These are phyloP conservation scores for Populus pruinosa DNA, from an alignment of 345 rosid species.

Conservation along the genomic window DNA sequence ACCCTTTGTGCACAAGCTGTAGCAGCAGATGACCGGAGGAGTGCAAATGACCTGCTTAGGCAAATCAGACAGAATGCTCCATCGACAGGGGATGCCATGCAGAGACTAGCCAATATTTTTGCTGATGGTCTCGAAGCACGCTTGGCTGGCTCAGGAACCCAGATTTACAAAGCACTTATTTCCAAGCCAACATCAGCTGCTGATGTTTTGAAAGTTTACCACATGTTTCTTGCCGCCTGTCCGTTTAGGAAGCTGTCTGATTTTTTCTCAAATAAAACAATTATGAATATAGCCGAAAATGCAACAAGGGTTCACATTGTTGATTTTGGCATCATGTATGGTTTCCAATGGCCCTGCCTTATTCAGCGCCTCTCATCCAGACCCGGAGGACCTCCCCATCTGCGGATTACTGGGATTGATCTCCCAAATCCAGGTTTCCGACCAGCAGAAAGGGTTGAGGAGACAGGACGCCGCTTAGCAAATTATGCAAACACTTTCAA, in stretches of 20 bases:
- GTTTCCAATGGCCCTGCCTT: constrained; percentile 63
- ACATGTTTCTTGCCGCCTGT: constrained; percentile 33
- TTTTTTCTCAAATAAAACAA: constrained; percentile 36
- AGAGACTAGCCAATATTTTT: constrained; percentile 26
- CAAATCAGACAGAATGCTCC: constrained; percentile 38
- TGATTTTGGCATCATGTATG: constrained; percentile 52
- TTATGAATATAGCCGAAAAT: constrained; percentile 31
- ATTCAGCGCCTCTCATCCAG: constrained; percentile 47
- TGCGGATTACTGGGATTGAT: constrained; percentile 54
- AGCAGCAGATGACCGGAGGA: constrained; percentile 29
- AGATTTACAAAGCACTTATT: constrained; percentile 22
- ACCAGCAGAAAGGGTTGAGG: constrained; percentile 50
- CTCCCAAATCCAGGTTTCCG: constrained; percentile 53
- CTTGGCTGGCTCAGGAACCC: constrained; percentile 33
- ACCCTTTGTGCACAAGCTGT: constrained; percentile 44
- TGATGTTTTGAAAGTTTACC: constrained; percentile 39
- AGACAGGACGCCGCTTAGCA: constrained; percentile 44
- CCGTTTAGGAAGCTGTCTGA: constrained; percentile 38
- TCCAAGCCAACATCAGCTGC: constrained; percentile 22
- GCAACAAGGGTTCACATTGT: constrained; percentile 44
- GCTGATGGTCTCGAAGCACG: constrained; percentile 37
- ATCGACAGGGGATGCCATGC: constrained; percentile 32
- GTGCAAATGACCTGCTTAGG: constrained; percentile 29
- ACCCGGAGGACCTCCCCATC: constrained; percentile 51
- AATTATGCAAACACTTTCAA: constrained; percentile 40